A percentile compares a stretch with the other conserved stretches of the same genome.
These are phyloP conservation scores for Acacia acuminata DNA, from an alignment of 306 rosid species.

Conservation along the genomic window DNA sequence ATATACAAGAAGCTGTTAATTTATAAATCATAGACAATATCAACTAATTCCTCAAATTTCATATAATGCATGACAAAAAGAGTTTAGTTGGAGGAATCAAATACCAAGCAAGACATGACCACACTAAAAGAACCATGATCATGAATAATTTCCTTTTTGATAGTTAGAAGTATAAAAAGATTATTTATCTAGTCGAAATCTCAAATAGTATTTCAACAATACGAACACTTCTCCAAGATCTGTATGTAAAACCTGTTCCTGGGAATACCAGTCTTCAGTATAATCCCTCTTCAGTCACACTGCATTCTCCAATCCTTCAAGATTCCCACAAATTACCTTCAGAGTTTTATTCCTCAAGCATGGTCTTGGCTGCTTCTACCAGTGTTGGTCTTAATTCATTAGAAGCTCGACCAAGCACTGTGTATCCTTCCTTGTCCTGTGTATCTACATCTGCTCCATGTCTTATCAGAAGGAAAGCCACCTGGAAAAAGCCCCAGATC, in stretches of 20 bases:
- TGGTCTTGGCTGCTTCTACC: constrained; percentile 85
- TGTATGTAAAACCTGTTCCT: neutral
- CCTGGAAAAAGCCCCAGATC: constrained; percentile 40
- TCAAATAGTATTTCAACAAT: neutral
- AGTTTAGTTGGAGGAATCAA: neutral
- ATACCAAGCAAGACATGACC: neutral
- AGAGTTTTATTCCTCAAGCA: constrained; percentile 62
- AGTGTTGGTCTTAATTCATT: constrained; percentile 57
- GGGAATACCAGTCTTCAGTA: constrained; percentile 12
- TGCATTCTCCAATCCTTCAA: neutral
- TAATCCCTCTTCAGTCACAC: constrained; percentile 7
- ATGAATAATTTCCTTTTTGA: neutral
- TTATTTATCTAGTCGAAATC: neutral
- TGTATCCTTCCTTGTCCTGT: constrained; percentile 92
- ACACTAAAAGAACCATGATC: neutral
- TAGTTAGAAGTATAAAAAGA: neutral
- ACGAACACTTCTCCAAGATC: constrained; percentile 3
- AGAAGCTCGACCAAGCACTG: constrained; percentile 86
- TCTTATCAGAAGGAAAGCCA: constrained; percentile 78
- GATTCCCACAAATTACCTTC: neutral
- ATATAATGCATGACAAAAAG: neutral
- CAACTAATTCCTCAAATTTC: too few species aligned
- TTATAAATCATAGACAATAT: neutral
- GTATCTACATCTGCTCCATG: constrained; percentile 95
- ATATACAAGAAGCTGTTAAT: neutral